Evolutionary conservation across 495 filamentous ascomycete species (phyloP), one percentile per base, ranked within the genome.

Genomic region (Penicillium ucsense): DNA sequence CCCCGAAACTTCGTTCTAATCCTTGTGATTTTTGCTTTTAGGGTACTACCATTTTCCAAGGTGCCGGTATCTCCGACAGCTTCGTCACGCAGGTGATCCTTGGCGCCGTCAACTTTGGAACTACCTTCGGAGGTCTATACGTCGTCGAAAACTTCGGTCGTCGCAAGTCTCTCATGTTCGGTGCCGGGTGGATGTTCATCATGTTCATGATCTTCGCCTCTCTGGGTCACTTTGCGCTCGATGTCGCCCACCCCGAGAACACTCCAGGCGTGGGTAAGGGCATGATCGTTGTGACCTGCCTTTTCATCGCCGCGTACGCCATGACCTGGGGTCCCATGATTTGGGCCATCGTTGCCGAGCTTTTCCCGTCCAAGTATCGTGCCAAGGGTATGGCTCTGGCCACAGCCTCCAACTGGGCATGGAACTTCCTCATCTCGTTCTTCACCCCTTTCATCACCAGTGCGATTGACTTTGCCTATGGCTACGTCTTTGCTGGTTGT

Each of bases 361-460:
- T 91, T 36, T 94, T 86, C 64, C 87, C 88, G 5, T 76, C 79
- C 38, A 72, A 80, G 45, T 87, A 86, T 57, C 78, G 86, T 40
- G 84, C 84, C 6, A 78, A 79, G 35, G 80, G 74, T 45, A 88
- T 89, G 80, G 81, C 82, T 11, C 57, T 88, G 6, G 81, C 84
- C 4, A 90, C 88, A 0, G 79, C 83, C 6, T 78, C 80, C 33
- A 94, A 91, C 68, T 94, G 88, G 88, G 69, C 81, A 27, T 90
- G 82, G 82, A 94, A 92, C 61, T 94, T 90, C 70, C 59, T 90
- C 43, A 77, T 91, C 51, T 76, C 78, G 7, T 88, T 89, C 70
- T 84, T 89, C 64, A 88, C 86, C 0, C 81, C 85, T 0, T 80
- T 84, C 59, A 86, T 86, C 54, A 80, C 77, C 6, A 57, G 60